These are phyloP conservation scores for Citrus sp. DNA, from an alignment of 345 rosid genomes.

Conservation along the genomic window DNA sequence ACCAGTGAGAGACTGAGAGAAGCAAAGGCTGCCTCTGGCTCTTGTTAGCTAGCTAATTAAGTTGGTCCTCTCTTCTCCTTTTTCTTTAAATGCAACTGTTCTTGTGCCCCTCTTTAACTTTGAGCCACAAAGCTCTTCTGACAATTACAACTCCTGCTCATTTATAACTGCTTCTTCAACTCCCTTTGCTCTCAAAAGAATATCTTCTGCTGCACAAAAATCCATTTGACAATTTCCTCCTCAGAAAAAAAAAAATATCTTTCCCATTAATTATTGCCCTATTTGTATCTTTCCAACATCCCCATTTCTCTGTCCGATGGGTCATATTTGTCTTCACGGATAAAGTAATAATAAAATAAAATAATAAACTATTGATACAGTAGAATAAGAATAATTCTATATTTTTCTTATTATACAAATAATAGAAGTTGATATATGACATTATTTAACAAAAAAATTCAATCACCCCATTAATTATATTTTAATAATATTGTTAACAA, in stretches of 20 bases:
- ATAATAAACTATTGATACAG: not conserved
- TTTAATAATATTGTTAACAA: not conserved
- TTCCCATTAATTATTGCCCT: not conserved
- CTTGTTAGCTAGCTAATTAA: constrained; percentile 21
- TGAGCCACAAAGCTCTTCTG: constrained; percentile 19
- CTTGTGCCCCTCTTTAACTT: constrained; percentile 4
- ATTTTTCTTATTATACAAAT: too few species aligned
- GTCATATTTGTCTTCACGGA: constrained; percentile 9
- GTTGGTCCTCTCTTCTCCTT: not conserved
- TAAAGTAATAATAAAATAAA: not conserved
- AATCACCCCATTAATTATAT: not conserved
- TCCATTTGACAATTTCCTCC: constrained; percentile 8
- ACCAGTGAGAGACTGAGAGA: constrained; percentile 11
- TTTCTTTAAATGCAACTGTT: constrained; percentile 12
- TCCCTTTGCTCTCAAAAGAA: constrained; percentile 9
- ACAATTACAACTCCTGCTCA: not conserved
- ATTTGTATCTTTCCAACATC: not conserved
- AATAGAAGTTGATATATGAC: too few species aligned
- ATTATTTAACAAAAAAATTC: not conserved
- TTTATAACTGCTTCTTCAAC: not conserved
- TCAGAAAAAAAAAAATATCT: constrained; percentile 11
- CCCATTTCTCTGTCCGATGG: constrained; percentile 7
- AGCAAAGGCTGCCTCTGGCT: constrained; percentile 14
- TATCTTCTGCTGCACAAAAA: constrained; percentile 17
- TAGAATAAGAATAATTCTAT: not conserved